phyloP scores from a whole-genome alignment of 2,329 filamentous ascomycete genomes.

The Mollisiaceae sp. region DNA sequence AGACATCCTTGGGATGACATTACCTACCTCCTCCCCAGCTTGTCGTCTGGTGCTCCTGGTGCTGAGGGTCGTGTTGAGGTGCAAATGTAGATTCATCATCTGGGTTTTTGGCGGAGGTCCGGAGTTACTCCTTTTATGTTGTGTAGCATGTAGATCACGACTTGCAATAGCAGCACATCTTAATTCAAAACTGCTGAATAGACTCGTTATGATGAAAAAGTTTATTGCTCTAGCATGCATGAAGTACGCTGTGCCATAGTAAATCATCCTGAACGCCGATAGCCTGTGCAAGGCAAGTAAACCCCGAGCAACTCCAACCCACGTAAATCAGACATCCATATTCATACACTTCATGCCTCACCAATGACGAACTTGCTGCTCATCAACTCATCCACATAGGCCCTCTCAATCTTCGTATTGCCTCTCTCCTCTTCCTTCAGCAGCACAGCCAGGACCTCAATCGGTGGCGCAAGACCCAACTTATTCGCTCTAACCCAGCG shows the following conservation, averaged over 20 bases:
- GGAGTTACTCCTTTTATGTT: conserved; percentile 31
- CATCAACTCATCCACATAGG: conserved; percentile 75
- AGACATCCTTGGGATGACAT: conserved; percentile 99
- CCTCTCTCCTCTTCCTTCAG: conserved; percentile 70
- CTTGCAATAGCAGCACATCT: conserved; percentile 28
- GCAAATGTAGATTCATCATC: conserved; percentile 56
- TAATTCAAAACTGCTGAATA: conserved; percentile 24
- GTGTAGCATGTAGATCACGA: conserved; percentile 34
- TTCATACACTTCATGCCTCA: conserved; percentile 25
- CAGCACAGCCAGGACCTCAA: conserved; percentile 88
- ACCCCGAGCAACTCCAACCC: conserved; percentile 12
- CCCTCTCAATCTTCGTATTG: conserved; percentile 61
- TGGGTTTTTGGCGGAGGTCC: conserved; percentile 19
- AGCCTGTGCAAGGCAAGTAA: not conserved
- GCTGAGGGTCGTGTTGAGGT: conserved; percentile 90
- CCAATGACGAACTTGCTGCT: conserved; percentile 50
- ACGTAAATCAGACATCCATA: not conserved
- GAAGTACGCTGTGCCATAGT: not conserved
- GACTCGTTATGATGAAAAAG: not conserved
- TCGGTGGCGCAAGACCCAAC: conserved; percentile 83
- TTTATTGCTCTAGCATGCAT: conserved; percentile 6
- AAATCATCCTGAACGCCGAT: not conserved
- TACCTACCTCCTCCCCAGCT: conserved; percentile 87
- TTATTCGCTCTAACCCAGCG: conserved; percentile 87
- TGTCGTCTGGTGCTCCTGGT: conserved; percentile 73